Evolutionary conservation across 2,329 filamentous ascomycete genomes (phyloP), one percentile per base, ranked within the genome.

Genomic region (Penicillium italicum): DNA sequence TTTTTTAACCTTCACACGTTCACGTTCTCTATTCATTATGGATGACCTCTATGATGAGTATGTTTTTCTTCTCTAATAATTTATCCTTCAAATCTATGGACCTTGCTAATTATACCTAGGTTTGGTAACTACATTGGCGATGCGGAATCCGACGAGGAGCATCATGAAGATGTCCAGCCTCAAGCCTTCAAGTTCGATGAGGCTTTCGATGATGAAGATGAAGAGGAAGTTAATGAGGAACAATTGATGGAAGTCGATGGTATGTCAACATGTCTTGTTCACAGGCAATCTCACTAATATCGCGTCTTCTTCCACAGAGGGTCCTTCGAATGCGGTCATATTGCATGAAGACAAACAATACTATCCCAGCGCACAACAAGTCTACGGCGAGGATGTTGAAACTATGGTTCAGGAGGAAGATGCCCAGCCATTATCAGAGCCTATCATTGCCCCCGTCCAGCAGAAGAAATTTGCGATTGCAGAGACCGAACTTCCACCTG

Each of bases 321-420:
- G 89, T 14, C 90, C 93, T 4, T 97, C 92, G 5, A 99, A 97
- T 74, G 93, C 94, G 49, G 91, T 99, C n/a, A 84, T 99, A 55
- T 83, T 99, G 43, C 94, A 99, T 77, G 94, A 99, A 80, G 94
- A 99, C 78, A 99, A 99, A 75, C 94, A 97, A 73, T 99, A 99
- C 76, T 99, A 99, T 72, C 94, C 94, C 30, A 96, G 92, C n/a
- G 94, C 94, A 54, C 87, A 93, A 70, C 94, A 99, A 74, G 87
- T 96, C 40, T 99, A 97, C 72, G 94, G 94, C 50, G 83, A 86
- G 66, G 92, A 94, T 76, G 94, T 99, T 66, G 94, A 99, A 77
- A 94, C 93, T 1, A 78, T 96, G 74, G 93, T 99, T 36, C 90
- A 97, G 70, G 94, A 99, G 74, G 94, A 97, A 77, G 94, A 99